phyloP scores from a whole-genome alignment of 768 basidiomycete genomes.

The Termitomyces sp. region DNA sequence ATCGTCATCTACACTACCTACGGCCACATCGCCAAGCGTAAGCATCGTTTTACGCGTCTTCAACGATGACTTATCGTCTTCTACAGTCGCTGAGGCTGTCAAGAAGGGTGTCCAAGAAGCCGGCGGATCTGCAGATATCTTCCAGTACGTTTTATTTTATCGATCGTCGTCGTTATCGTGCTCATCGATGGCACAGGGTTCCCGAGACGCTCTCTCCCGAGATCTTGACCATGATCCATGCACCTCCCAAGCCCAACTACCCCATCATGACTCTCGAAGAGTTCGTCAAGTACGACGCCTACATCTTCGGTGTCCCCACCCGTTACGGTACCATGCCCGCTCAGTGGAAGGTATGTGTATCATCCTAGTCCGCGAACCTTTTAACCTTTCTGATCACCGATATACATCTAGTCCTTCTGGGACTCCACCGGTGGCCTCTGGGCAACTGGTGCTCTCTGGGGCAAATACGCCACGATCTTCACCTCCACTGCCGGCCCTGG shows the following conservation, averaged over 20 bases:
- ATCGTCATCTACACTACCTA: slow-evolving; percentile 76
- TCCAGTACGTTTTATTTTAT: slow-evolving; percentile 42
- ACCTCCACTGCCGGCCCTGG: slow-evolving; percentile 72
- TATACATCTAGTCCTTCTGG: slow-evolving; percentile 60
- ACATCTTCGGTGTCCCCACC: slow-evolving; percentile 75
- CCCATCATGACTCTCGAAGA: slow-evolving; percentile 58
- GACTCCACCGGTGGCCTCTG: slow-evolving; percentile 74
- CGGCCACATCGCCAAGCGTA: slow-evolving; percentile 70
- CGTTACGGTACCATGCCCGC: slow-evolving; percentile 81
- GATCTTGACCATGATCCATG: slow-evolving; percentile 65
- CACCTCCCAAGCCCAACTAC: slow-evolving; percentile 65
- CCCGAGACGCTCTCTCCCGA: slow-evolving; percentile 76
- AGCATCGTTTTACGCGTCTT: slow-evolving; percentile 23
- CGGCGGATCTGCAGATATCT: slow-evolving; percentile 52
- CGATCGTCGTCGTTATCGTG: neutral
- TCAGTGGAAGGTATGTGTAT: slow-evolving; percentile 64
- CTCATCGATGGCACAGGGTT: slow-evolving; percentile 43
- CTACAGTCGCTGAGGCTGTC: slow-evolving; percentile 58
- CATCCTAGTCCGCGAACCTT: neutral
- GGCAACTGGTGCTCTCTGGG: slow-evolving; percentile 55
- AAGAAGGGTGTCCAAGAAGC: slow-evolving; percentile 46
- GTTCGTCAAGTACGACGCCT: slow-evolving; percentile 64
- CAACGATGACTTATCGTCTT: neutral
- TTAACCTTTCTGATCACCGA: neutral
- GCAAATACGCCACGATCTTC: slow-evolving; percentile 77